Evolutionary conservation across 2,329 filamentous ascomycete genomes (phyloP).

Genomic region (Trichophaea hybrida): DNA sequence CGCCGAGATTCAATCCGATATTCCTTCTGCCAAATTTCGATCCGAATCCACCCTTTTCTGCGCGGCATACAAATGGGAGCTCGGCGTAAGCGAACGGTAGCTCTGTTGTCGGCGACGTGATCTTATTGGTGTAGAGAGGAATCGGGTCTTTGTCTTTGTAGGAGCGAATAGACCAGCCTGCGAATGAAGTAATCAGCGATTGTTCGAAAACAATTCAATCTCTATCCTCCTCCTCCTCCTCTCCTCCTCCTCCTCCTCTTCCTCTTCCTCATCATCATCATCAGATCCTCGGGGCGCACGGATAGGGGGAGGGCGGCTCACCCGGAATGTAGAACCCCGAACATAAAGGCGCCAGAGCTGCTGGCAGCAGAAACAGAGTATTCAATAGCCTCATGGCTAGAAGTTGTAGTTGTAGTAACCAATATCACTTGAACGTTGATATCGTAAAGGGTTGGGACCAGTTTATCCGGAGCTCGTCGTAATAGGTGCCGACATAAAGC

Average conservation of each 20-base stretch:
- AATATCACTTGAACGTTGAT: too few species aligned
- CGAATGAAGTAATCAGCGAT: not conserved
- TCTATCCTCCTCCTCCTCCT: not conserved
- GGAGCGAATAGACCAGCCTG: constrained; percentile 70
- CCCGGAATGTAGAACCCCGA: constrained; percentile 73
- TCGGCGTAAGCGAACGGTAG: constrained; percentile 87
- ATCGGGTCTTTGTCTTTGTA: constrained; percentile 64
- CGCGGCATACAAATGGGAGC: constrained; percentile 73
- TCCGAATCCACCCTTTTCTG: constrained; percentile 49
- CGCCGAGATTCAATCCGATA: constrained; percentile 69
- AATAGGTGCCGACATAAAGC: too few species aligned
- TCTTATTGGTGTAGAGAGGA: constrained; percentile 79
- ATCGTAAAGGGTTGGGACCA: too few species aligned
- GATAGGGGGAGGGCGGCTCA: constrained; percentile 34
- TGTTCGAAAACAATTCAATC: constrained; percentile 23
- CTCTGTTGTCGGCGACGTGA: constrained; percentile 77
- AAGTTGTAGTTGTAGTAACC: not conserved
- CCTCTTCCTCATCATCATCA: not conserved
- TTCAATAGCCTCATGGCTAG: constrained; percentile 13
- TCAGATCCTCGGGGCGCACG: not conserved
- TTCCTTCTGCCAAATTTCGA: constrained; percentile 59
- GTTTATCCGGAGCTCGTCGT: too few species aligned
- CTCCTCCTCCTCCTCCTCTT: not conserved
- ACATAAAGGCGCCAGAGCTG: constrained; percentile 11
- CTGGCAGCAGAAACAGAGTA: constrained; percentile 19